Base-by-base conservation (phyloP, 257 asterid species). In the Solanum medicagineum region DNA sequence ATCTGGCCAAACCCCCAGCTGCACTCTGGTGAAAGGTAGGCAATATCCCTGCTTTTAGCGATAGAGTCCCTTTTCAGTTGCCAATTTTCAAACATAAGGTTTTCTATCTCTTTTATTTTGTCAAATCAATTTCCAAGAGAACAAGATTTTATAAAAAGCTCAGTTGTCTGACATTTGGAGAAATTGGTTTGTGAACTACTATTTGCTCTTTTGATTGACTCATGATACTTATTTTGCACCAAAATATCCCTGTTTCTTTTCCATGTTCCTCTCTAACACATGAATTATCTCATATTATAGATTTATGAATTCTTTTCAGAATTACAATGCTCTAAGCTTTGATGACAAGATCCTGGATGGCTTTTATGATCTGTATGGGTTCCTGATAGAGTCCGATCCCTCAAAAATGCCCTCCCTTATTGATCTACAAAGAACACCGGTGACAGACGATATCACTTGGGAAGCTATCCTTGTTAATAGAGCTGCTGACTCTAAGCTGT, bases 271-370 rank as follows among this genome's bases (percentile, higher is more conserved):
- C 70, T 91, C 93, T 90, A 88, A 91, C 94, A 87, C 81, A 84
- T 69, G 57, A 71, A n/a, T 44, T 92, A 73, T 91, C 97, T 94
- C 96, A 92, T 92, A 90, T 91, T 90, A 90, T 93, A 93, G 93
- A 93, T 89, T 93, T 94, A 84, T 91, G 91, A 91, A 84, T 93
- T 90, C 92, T 95, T 94, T 94, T 89, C 98, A 96, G 99, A 96
- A 91, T 92, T 95, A 95, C 94, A 90, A 94, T 92, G 97, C 97
- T 88, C 97, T 96, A 86, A 89, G 95, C 91, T 96, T 93, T 51
- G 98, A 96, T 53, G 99, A 96, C 94, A 95, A 95, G 92, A 91
- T 96, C 88, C 90, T 96, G 89, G 99, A 96, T 81, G 98, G 99
- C 77, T 96, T 95, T 88, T 96, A 96, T 85, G 98, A 95, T 88